Percentiles rank a stretch among this genome's conserved stretches.
phyloP scores from a whole-genome alignment of 305 asterid species.

The Solanum aculeatissimum region DNA sequence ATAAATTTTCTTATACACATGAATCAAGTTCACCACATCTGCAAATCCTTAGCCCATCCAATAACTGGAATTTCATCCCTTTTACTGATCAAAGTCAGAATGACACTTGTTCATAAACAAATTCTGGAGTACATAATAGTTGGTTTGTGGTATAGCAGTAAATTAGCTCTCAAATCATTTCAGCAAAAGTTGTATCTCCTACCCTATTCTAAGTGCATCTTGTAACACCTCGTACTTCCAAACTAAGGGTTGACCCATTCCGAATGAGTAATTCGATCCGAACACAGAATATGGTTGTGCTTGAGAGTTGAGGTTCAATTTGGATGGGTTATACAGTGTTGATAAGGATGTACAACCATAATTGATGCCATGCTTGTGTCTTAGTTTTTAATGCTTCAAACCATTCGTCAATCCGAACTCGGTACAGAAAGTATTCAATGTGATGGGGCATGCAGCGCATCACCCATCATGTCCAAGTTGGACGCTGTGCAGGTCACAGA shows the following conservation, averaged over 20 bases:
- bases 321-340: not conserved
- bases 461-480: not conserved
- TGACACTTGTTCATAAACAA: not conserved
- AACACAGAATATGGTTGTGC: not conserved
- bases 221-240: not conserved
- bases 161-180: not conserved
- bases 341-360: not conserved
- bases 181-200: not conserved
- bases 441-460: not conserved
- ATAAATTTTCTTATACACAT: not conserved
- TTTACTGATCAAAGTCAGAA: not conserved
- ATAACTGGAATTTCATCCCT: not conserved
- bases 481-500: not conserved
- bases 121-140: not conserved
- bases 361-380: not conserved
- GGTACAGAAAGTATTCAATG: not conserved
- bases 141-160: not conserved
- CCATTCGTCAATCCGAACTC: not conserved
- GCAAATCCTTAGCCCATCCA: not conserved
- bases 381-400: not conserved
- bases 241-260: not conserved
- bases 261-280: not conserved
- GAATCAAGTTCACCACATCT: not conserved
- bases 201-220: not conserved
- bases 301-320: not conserved